phyloP scores from a whole-genome alignment of 2,329 filamentous ascomycete species.

The Monilinia vaccinii-corymbosi region DNA sequence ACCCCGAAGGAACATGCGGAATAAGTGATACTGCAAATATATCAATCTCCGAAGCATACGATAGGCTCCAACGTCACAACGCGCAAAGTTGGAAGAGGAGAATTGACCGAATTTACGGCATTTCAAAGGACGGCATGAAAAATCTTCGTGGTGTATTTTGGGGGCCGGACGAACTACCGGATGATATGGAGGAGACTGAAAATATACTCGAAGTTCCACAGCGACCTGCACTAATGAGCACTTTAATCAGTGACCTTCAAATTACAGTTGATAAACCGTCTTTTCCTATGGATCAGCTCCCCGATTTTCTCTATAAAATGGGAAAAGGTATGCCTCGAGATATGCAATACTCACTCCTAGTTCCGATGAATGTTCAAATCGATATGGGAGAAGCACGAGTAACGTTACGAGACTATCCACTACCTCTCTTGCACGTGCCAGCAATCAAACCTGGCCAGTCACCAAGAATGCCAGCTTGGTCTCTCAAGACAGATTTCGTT shows the following conservation, averaged over 20 bases:
- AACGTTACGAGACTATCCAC: slow-evolving; percentile 84
- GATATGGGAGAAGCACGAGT: slow-evolving; percentile 84
- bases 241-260: slow-evolving; percentile 75
- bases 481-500: slow-evolving; percentile 83
- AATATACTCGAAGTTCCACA: slow-evolving; percentile 78
- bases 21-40: slow-evolving; percentile 66
- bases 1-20: slow-evolving; percentile 66
- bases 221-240: slow-evolving; percentile 72
- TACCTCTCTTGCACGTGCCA: slow-evolving; percentile 86
- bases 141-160: slow-evolving; percentile 74
- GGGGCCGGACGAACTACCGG: slow-evolving; percentile 70
- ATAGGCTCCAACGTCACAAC: slow-evolving; percentile 70
- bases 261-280: slow-evolving; percentile 85
- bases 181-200: slow-evolving; percentile 75
- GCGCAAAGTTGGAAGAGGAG: slow-evolving; percentile 85
- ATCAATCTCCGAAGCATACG: slow-evolving; percentile 65
- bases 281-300: slow-evolving; percentile 73
- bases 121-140: slow-evolving; percentile 64
- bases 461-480: slow-evolving; percentile 69
- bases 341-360: slow-evolving; percentile 80
- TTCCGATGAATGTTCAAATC: slow-evolving; percentile 83
- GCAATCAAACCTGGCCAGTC: slow-evolving; percentile 72
- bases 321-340: slow-evolving; percentile 95
- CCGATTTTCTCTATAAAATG: slow-evolving; percentile 75
- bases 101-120: slow-evolving; percentile 66